Conservation (phyloP, 2,329 filamentous ascomycete genomes). For the Hypoxylon sp. region DNA sequence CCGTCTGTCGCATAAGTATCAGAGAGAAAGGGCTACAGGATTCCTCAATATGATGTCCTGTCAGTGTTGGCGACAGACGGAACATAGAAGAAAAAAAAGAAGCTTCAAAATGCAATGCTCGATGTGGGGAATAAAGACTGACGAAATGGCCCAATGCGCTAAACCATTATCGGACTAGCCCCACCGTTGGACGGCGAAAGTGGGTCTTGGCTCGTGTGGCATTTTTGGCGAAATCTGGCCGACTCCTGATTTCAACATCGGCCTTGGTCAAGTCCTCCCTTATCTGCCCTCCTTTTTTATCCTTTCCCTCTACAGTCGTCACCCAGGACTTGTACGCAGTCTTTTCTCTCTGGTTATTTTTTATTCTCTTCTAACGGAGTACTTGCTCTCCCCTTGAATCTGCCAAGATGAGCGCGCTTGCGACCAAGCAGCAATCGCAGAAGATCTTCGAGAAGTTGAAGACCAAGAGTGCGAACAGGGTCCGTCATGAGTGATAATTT, state of each 20-base stretch:
- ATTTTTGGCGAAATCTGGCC: conserved; percentile 47
- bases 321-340: conserved; percentile 3
- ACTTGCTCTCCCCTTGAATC: conserved; percentile 11
- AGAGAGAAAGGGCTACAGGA: neutral
- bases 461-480: conserved; percentile 93
- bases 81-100: neutral
- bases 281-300: conserved; percentile 4
- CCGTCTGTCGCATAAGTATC: conserved; percentile 8
- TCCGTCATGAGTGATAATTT: conserved; percentile 51
- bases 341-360: too few species aligned
- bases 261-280: conserved; percentile 12
- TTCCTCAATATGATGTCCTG: neutral
- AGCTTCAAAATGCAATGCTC: conserved; percentile 20
- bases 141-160: conserved; percentile 8
- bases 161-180: conserved; percentile 29
- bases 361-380: neutral
- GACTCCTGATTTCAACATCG: conserved; percentile 41
- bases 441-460: conserved; percentile 98
- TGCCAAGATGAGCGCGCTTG: conserved; percentile 69
- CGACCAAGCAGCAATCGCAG: conserved; percentile 92
- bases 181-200: conserved; percentile 2
- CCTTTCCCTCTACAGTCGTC: conserved; percentile 1
- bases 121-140: conserved; percentile 27
- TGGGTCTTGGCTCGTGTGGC: conserved; percentile 25
- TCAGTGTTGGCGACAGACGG: neutral